Evolutionary conservation across 768 basidiomycete genomes (phyloP).

Genomic region (Amanita molliuscula): DNA sequence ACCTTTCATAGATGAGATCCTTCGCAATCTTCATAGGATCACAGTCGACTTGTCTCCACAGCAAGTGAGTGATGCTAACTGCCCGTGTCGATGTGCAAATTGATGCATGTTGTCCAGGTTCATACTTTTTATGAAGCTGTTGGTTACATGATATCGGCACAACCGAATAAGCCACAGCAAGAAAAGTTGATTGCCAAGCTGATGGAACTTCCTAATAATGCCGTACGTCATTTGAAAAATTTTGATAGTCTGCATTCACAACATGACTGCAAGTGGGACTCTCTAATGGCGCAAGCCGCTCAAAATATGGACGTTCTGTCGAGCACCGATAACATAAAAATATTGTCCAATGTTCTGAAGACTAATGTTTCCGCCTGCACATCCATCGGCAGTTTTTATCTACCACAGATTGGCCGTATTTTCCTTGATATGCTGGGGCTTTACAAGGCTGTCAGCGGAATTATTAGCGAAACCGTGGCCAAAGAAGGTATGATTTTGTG

Average conservation of each 20-base stretch:
- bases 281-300: constrained; percentile 90
- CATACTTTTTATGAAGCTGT: constrained; percentile 99
- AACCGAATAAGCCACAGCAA: constrained; percentile 95
- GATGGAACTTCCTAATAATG: constrained; percentile 96
- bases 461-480: constrained; percentile 88
- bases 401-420: constrained; percentile 92
- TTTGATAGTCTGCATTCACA: neutral
- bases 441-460: constrained; percentile 94
- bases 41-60: constrained; percentile 91
- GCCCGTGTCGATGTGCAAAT: constrained; percentile 6
- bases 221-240: constrained; percentile 40
- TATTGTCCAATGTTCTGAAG: constrained; percentile 92
- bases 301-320: constrained; percentile 87
- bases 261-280: constrained; percentile 69
- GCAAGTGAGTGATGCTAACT: constrained; percentile 35
- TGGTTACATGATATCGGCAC: constrained; percentile 98
- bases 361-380: constrained; percentile 98
- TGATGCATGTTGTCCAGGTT: constrained; percentile 34
- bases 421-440: constrained; percentile 98
- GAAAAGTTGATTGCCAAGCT: constrained; percentile 90
- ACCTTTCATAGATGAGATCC: constrained; percentile 96
- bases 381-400: constrained; percentile 93
- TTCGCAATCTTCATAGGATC: constrained; percentile 84
- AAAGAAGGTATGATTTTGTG: constrained; percentile 51
- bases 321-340: constrained; percentile 91